Base-by-base conservation (phyloP, 768 basidiomycete species). In the Psilocybe sp. region DNA sequence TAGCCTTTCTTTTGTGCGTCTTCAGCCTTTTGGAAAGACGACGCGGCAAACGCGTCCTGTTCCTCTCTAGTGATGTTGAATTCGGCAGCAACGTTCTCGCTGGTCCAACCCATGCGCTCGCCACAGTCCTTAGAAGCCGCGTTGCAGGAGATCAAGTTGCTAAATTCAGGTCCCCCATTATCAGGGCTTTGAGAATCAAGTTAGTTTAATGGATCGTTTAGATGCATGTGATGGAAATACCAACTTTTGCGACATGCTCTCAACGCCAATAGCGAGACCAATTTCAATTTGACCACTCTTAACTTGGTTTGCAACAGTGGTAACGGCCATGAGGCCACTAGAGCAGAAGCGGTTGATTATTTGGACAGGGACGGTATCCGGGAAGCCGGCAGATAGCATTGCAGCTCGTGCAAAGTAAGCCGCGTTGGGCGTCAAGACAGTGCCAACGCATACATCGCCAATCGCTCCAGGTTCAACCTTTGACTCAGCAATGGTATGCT, bases 51-150 rank as follows among this genome's bases (percentile, higher is more conserved):
- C 33, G 71, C 73, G 61, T 93, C 90, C 75, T 90, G 89, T 49
- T 85, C 80, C 44, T 87, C 81, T 33, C 90, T 77, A 42, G 85
- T 77, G 50, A 93, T 71, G 50, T 79, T 67, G 65, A 82, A 92
- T 38, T 92, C 87, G 31, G 69, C 67, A 0, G 90, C 90, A 31
- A 93, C 87, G 54, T 91, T 93, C 67, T 93, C 90, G 56, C 84
- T 85, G 5, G 90, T 91, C 91, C 91, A 92, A 6, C 90, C 90
- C 91, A 92, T 93, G 31, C 86, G 87, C 61, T 82, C 70, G 16
- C 71, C 61, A 52, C 84, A 84, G 55, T 88, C 87, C 20, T 65
- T 74, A 2, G 88, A 80, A 4, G 80, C 70, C 10, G 72, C 60
- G 60, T 84, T 77, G 13, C 67, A 62, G 20, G 80, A 72, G 40